Conservation (phyloP, 768 basidiomycete species). For the Mycena sanguinolenta region DNA sequence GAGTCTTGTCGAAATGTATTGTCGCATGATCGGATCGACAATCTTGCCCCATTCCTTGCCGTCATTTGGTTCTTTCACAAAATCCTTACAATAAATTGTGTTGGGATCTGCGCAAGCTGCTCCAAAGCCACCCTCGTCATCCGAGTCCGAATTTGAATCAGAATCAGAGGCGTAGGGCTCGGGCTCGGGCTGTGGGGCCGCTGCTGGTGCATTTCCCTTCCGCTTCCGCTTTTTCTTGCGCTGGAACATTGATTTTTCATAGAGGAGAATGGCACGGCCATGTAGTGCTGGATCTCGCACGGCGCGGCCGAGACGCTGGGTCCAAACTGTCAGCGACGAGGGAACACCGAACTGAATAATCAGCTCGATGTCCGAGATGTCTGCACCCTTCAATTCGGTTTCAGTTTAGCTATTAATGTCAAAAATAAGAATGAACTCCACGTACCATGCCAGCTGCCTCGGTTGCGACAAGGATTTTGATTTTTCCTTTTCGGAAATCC, state of each 20-base stretch:
- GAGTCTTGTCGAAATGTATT: conserved; percentile 36
- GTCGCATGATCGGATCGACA: conserved; percentile 41
- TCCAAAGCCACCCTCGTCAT: too few species aligned
- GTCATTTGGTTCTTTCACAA: conserved; percentile 1
- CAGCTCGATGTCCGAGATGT: conserved; percentile 53
- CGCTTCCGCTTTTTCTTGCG: conserved; percentile 36
- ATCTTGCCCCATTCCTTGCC: conserved; percentile 45
- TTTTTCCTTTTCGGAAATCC: conserved; percentile 41
- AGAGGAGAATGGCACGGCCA: conserved; percentile 45
- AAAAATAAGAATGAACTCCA: too few species aligned
- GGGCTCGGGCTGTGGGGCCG: conserved; percentile 2
- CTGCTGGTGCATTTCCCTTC: neutral
- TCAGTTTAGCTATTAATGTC: too few species aligned
- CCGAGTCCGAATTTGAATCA: neutral
- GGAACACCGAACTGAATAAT: conserved; percentile 53
- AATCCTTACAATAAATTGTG: too few species aligned
- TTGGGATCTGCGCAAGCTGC: too few species aligned
- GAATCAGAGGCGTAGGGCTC: conserved; percentile 12
- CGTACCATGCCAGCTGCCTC: conserved; percentile 55
- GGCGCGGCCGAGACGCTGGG: conserved; percentile 48
- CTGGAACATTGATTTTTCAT: conserved; percentile 47
- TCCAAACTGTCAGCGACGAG: conserved; percentile 47
- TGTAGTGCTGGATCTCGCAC: conserved; percentile 38
- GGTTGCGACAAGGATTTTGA: conserved; percentile 47
- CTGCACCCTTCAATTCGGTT: conserved; percentile 5